Evolutionary conservation across 2,329 filamentous ascomycete species (phyloP).

Genomic region (Parastagonospora nodorum): DNA sequence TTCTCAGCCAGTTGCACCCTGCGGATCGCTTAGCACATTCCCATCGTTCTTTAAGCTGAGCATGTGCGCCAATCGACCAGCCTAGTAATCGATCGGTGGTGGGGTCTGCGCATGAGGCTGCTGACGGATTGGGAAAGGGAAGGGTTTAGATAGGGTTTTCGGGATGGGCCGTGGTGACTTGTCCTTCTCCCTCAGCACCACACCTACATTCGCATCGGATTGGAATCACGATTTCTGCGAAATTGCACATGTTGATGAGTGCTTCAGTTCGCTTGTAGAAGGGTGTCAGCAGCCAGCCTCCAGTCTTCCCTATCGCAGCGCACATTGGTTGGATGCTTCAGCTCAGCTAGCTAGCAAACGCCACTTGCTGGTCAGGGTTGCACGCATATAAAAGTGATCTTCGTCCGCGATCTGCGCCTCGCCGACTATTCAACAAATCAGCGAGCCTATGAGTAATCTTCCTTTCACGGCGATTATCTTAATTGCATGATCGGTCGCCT

Average conservation of each 20-base stretch:
- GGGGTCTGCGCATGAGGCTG: background rate
- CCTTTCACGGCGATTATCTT: no score
- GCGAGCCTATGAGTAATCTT: no score
- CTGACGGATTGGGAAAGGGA: background rate
- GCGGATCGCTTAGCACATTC: background rate
- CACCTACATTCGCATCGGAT: background rate
- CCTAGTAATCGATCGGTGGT: background rate
- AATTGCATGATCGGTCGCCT: no score
- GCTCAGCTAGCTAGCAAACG: conserved; percentile 6
- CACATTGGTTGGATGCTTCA: background rate
- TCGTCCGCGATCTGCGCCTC: no score
- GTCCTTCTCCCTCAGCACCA: background rate
- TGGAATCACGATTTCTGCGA: background rate
- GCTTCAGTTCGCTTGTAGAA: background rate
- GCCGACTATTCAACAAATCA: no score
- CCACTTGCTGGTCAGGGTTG: background rate
- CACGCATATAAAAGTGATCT: no score
- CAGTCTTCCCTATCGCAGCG: background rate
- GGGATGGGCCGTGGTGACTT: background rate
- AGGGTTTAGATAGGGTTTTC: background rate
- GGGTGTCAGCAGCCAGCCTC: background rate
- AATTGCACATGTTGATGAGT: background rate
- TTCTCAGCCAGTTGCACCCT: background rate
- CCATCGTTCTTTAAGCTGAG: background rate
- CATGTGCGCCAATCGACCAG: background rate